A percentile compares a stretch with the other conserved stretches of the same genome.
These are phyloP conservation scores for Melocanna baccifera DNA, from an alignment of 176 grass and related monocot species.

Conservation along the genomic window DNA sequence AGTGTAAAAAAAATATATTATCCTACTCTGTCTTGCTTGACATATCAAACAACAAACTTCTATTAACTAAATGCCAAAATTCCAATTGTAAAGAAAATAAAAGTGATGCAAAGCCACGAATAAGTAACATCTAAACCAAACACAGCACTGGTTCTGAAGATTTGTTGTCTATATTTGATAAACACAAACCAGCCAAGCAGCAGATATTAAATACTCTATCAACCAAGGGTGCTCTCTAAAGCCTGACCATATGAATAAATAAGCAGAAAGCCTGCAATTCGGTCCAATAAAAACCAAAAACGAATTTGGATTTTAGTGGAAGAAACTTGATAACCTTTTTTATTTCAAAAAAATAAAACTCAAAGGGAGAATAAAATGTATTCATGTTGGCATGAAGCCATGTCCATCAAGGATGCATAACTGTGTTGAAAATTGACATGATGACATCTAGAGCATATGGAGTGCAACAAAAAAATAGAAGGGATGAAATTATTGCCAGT, in stretches of 20 bases:
- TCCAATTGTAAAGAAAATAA: constrained; percentile 2
- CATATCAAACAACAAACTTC: neutral
- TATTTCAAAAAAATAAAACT: neutral
- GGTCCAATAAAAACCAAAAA: neutral
- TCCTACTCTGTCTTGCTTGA: constrained; percentile 6
- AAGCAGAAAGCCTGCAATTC: neutral
- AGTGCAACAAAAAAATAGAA: neutral
- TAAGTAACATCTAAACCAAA: constrained; percentile 6
- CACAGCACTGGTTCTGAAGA: neutral
- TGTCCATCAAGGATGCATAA: constrained; percentile 3
- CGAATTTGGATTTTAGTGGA: neutral
- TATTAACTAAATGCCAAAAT: constrained; percentile 6
- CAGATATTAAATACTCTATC: neutral
- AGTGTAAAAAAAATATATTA: neutral
- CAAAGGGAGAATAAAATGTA: neutral
- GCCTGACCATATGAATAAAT: constrained; percentile 7
- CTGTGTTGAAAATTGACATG: neutral
- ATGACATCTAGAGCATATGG: neutral
- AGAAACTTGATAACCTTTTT: neutral
- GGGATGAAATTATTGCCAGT: neutral
- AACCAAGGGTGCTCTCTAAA: neutral
- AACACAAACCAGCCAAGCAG: neutral
- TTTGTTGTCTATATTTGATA: neutral
- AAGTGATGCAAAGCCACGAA: neutral
- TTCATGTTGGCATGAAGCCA: neutral